Percentiles rank a stretch among this genome's conserved stretches.
phyloP scores from a whole-genome alignment of 1,284 basidiomycete species.

The Vanrija pseudolonga region DNA sequence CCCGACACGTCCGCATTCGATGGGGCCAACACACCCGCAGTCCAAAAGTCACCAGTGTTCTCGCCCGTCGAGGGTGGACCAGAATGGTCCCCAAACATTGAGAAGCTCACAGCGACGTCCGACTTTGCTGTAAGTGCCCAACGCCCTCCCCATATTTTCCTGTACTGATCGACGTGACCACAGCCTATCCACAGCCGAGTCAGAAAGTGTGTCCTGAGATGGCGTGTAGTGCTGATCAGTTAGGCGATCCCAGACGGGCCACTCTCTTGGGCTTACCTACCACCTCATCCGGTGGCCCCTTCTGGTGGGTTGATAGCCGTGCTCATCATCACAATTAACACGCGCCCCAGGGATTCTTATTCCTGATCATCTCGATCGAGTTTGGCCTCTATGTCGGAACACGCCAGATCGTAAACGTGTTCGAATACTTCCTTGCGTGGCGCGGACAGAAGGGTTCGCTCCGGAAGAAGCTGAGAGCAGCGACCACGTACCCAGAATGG shows the following conservation, averaged over 20 bases:
- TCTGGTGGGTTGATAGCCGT: constrained; percentile 59
- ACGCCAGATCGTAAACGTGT: constrained; percentile 86
- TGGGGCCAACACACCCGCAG: constrained; percentile 31
- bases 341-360: constrained; percentile 64
- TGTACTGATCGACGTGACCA: neutral
- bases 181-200: constrained; percentile 76
- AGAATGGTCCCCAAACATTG: constrained; percentile 40
- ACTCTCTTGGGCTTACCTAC: constrained; percentile 69
- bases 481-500: constrained; percentile 74
- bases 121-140: constrained; percentile 66
- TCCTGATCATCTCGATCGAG: constrained; percentile 76
- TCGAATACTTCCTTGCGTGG: constrained; percentile 88
- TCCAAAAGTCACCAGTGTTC: constrained; percentile 27
- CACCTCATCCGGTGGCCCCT: constrained; percentile 83
- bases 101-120: constrained; percentile 80
- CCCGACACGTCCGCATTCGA: constrained; percentile 30
- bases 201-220: constrained; percentile 26
- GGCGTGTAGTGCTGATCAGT: neutral
- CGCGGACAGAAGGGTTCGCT: constrained; percentile 75
- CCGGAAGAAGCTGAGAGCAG: constrained; percentile 67
- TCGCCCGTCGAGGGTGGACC: constrained; percentile 5
- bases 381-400: constrained; percentile 83
- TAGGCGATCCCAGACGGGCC: constrained; percentile 47
- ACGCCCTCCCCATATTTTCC: no score
- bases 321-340: neutral